Conservation (phyloP, 352 stramenopile species). For the Globisporangium rhizosaccharum region DNA sequence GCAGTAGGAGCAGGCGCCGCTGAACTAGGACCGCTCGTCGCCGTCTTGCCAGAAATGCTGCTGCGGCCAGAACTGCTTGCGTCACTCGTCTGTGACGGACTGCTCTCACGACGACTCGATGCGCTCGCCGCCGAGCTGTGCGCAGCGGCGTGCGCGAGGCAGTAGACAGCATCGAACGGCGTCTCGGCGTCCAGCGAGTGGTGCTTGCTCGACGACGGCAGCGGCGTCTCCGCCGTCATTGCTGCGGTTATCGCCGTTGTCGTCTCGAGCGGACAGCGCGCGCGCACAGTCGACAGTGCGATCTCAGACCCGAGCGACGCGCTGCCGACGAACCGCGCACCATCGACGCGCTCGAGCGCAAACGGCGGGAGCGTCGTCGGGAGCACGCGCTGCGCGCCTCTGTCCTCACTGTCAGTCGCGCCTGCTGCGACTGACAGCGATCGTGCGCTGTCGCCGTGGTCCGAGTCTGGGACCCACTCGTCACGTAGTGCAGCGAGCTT, state of each 20-base stretch:
- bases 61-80: no score
- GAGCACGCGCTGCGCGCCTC: not conserved
- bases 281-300: conserved; percentile 7
- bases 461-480: conserved; percentile 4
- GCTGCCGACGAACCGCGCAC: not conserved
- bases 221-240: not conserved
- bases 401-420: not conserved
- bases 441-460: conserved; percentile 1
- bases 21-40: no score
- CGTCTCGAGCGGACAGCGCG: not conserved
- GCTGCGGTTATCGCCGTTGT: no score
- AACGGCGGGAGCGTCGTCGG: conserved; percentile 1
- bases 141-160: conserved; percentile 1
- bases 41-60: no score
- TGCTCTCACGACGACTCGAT: not conserved
- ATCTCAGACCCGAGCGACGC: conserved; percentile 4
- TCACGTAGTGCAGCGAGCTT: conserved; percentile 22
- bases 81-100: not conserved
- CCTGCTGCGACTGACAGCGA: not conserved
- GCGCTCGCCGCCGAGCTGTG: not conserved
- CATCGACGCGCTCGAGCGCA: conserved; percentile 1
- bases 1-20: no score
- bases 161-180: conserved; percentile 4
- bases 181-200: not conserved
- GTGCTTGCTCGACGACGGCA: not conserved